A percentile compares a stretch with the other conserved stretches of the same genome.
These are phyloP conservation scores for Kregervanrija fluxuum DNA, from an alignment of 805 yeast genomes.

Conservation along the genomic window DNA sequence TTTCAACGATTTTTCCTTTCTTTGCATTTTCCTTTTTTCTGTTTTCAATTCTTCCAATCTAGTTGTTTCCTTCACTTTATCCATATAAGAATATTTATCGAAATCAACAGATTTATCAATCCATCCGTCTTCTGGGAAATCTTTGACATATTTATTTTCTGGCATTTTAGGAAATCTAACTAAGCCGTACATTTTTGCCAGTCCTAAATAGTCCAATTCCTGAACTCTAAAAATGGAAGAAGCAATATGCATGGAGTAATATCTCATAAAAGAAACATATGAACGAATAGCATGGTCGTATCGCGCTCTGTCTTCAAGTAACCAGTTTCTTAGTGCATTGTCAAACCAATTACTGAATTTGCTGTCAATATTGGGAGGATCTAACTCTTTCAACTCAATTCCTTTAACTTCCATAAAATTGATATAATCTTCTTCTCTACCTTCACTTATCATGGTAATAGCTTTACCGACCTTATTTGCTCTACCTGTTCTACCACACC, in stretches of 20 bases:
- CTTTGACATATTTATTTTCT: conserved; percentile 52
- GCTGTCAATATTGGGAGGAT: conserved; percentile 13
- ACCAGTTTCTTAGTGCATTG: conserved; percentile 39
- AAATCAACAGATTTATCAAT: conserved; percentile 52
- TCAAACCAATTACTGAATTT: conserved; percentile 23
- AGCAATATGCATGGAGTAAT: conserved; percentile 84
- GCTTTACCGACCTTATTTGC: conserved; percentile 84
- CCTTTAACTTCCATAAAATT: conserved; percentile 72
- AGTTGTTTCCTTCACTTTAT: conserved; percentile 53
- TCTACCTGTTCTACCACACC: conserved; percentile 94
- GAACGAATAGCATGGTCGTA: conserved; percentile 78
- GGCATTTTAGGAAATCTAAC: conserved; percentile 92
- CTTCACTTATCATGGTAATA: conserved; percentile 61
- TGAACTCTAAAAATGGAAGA: conserved; percentile 77
- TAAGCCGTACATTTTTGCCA: conserved; percentile 74
- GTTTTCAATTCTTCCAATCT: conserved; percentile 54
- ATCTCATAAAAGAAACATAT: conserved; percentile 75
- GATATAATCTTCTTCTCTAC: conserved; percentile 75
- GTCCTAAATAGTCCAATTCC: conserved; percentile 60
- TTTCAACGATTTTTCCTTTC: conserved; percentile 32
- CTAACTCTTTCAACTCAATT: conserved; percentile 41
- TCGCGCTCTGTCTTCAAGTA: conserved; percentile 65
- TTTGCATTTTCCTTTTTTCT: conserved; percentile 30
- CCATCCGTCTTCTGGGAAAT: conserved; percentile 72
- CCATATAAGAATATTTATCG: conserved; percentile 59